These are phyloP conservation scores for Andrographis paniculata DNA, from an alignment of 305 asterid genomes.

Conservation along the genomic window DNA sequence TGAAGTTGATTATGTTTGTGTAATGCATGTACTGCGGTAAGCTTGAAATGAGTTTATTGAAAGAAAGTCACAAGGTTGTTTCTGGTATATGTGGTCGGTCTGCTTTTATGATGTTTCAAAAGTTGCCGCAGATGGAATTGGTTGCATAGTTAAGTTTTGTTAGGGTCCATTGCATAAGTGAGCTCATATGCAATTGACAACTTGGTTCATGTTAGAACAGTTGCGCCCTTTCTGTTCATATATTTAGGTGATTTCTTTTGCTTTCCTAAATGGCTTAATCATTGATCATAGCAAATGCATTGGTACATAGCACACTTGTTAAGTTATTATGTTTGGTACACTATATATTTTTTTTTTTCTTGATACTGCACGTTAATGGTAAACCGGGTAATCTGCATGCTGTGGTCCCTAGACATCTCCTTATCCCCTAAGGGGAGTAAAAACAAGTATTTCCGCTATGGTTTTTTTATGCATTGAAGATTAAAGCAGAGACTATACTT, in stretches of 20 bases:
- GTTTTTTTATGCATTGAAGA: no score
- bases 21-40: neutral
- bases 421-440: no score
- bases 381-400: neutral
- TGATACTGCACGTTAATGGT: neutral
- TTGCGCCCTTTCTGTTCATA: neutral
- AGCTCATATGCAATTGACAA: neutral
- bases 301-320: neutral
- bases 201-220: neutral
- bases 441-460: no score
- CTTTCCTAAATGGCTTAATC: neutral
- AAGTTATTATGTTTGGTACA: neutral
- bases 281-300: neutral
- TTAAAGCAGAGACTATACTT: no score
- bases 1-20: conserved; percentile 1
- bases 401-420: neutral
- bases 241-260: neutral
- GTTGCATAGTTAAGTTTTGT: neutral
- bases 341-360: neutral
- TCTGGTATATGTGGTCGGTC: neutral
- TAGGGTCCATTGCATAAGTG: no score
- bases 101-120: neutral
- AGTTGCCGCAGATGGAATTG: neutral
- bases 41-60: conserved; percentile 6
- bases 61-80: neutral